Conservation (phyloP, 1,284 basidiomycete genomes). For the Volvariella volvacea region DNA sequence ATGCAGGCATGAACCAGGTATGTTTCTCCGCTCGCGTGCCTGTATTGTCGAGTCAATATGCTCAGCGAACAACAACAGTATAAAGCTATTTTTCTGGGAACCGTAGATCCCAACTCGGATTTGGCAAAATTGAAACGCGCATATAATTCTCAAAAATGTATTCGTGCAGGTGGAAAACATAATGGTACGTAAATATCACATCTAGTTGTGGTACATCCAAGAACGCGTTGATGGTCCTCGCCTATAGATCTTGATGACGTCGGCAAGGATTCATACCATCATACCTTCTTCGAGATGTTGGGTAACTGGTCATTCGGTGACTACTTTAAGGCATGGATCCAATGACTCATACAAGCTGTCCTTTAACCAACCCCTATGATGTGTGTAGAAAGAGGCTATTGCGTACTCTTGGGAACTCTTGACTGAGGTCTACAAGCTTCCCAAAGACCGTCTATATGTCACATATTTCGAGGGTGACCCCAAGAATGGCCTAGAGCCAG, state of each 20-base stretch:
- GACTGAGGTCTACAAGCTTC: constrained; percentile 83
- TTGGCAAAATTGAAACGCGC: constrained; percentile 88
- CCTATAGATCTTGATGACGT: constrained; percentile 90
- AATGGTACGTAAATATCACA: constrained; percentile 54
- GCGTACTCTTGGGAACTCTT: constrained; percentile 92
- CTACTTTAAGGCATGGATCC: constrained; percentile 83
- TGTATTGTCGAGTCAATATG: constrained; percentile 3
- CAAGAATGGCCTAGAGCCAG: constrained; percentile 82
- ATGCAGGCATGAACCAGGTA: constrained; percentile 96
- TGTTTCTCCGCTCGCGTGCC: constrained; percentile 9
- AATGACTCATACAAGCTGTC: neutral
- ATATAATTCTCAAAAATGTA: constrained; percentile 95
- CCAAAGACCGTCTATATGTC: constrained; percentile 90
- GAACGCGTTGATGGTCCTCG: neutral
- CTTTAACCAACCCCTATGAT: constrained; percentile 2
- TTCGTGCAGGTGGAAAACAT: constrained; percentile 97
- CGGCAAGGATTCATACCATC: constrained; percentile 93
- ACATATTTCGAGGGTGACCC: constrained; percentile 97
- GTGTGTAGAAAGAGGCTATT: constrained; percentile 81
- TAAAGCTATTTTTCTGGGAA: constrained; percentile 95
- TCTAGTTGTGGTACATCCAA: neutral
- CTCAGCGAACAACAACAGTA: too few species aligned
- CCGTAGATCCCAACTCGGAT: constrained; percentile 88
- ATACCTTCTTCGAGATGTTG: constrained; percentile 99
- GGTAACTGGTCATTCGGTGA: constrained; percentile 99